Evolutionary conservation across 176 grass and related monocot genomes (phyloP), one percentile per base, ranked within the genome.

Genomic region (Phyllostachys edulis): DNA sequence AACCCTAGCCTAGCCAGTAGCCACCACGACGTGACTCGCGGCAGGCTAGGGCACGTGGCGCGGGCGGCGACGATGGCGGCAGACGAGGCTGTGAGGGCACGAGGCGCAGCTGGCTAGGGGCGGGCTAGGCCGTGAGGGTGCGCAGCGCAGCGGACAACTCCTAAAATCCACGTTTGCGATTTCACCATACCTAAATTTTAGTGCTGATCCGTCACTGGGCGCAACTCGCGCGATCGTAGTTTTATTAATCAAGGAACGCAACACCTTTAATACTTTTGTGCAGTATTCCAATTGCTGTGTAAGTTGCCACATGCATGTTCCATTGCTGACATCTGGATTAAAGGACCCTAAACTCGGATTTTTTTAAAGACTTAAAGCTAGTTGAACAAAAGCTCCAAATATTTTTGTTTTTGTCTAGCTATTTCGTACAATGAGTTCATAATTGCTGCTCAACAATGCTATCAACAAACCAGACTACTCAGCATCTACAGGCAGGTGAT

Each of bases 401-500:
- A 49, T 20, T 36, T 66, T 9, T 36, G 14, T 60, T 82, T 29
- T 24, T 45, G 50, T 5, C n/a, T 82, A 45, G 50, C 21, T 13
- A 12, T 21, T 55, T 70, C 1, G 80, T 44, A 45, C 39, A 44
- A 2, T 32, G 50, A 32, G 9, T 59, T 59, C 37, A 81, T 56
- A 52, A 59, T 70, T 57, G 26, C 7, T 21, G 4, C 37, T 69
- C 4, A 26, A 24, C n/a, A 56, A 56, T 42, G 49, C 49, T 27
- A 81, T 50, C 64, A 69, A 51, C 15, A 59, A 82, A 60, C 8
- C 49, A 38, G 64, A 70, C 55, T 45, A 71, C 21, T 46, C 37
- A 56, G 4, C 74, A 55, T 45, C 80, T 17, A 46, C 68, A 46
- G 67, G 57, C 79, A 36, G 84, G 67, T 87, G 80, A 75, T 90